Evolutionary conservation across 177 flowering plant genomes (phyloP), one percentile per base, ranked within the genome.

Genomic region (Vitis hybrid): DNA sequence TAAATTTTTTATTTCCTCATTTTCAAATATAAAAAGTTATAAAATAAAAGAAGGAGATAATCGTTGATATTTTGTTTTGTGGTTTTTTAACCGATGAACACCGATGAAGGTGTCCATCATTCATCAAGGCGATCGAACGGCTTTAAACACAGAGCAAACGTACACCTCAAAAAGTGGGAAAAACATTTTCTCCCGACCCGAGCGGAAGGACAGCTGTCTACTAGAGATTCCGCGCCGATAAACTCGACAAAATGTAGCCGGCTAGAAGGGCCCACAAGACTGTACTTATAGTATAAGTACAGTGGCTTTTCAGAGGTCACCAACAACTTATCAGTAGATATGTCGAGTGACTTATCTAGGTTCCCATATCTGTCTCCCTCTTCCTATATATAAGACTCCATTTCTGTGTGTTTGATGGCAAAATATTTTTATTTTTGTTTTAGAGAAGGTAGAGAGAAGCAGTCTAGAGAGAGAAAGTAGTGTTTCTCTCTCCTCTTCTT

Each of bases 151-250:
- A 30, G 48, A 6, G 48, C n/a, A 4, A 13, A 61, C 64, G 48
- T 61, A 61, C 48, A 61, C 50, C n/a, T 32, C 34, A 30, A 61
- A 34, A 8, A 39, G 45, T 39, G 30, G 6, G 13, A 3, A 19
- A 10, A 11, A 8, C n/a, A 2, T 23, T 18, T 56, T 12, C 13
- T 23, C 18, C n/a, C 3, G 7, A 34, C 45, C 52, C 19, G 52
- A 65, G 64, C 67, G 54, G 67, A 58, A 54, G 39, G 57, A 74
- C 83, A 72, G 79, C 78, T 78, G 83, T 76, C 80, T 70, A 76
- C 80, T 74, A 14, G 67, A 80, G 80, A 84, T 84, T 80, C 85
- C 89, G 76, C 74, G 89, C 85, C 84, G 89, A 79, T 76, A 67
- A 77, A 66, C 70, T 79, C 78, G 86, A 79, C 79, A 76, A 76